Evolutionary conservation across 169 alveolate species (phyloP), one percentile per base, ranked within the genome.

Genomic region (Babesia caballi): DNA sequence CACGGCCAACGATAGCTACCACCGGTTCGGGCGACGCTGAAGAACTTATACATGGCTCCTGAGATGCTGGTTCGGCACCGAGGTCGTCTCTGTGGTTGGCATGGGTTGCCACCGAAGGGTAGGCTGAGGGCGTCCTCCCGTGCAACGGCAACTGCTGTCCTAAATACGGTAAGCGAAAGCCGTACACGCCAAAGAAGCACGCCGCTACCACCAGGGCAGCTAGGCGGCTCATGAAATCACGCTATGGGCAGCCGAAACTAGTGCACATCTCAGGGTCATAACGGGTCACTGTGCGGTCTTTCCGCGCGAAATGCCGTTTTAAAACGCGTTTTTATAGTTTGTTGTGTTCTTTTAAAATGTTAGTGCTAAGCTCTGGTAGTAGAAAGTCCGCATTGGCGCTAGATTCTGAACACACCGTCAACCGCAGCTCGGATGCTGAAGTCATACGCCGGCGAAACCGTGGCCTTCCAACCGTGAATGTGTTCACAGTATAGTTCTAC

Each of bases 1-100:
- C 84, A 35, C 93, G 51, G 0, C 93, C 93, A 52, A 88, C 88
- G 42, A 88, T 72, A 19, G 93, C 75, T 50, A 88, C 67, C 25
- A 88, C 60, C 23, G 65, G 63, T 21, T 47, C 56, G 32, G 1
- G 25, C 47, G 49, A 19, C 0, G 44, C 2, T 9, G 12, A 3
- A 0, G 36, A 11, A 25, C 30, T 1, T 12, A 1, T 58, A 19
- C 1, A 1, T 8, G 69, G 19, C 41, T 7, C 63, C 33, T 23
- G 41, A 36, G 41, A 2, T 1, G 41, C 41, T 8, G 33, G 12
- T 17, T 53, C 56, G 3, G 27, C 56, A 12, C 12, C 56, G 6
- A 12, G 27, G 35, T 9, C 3, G 32, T 1, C 15, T 25, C 7
- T 14, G 27, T 8, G 8, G 32, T 19, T 1, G 8, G 25, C 60